phyloP scores from a whole-genome alignment of 768 basidiomycete genomes.

The Boletus rubropictus region DNA sequence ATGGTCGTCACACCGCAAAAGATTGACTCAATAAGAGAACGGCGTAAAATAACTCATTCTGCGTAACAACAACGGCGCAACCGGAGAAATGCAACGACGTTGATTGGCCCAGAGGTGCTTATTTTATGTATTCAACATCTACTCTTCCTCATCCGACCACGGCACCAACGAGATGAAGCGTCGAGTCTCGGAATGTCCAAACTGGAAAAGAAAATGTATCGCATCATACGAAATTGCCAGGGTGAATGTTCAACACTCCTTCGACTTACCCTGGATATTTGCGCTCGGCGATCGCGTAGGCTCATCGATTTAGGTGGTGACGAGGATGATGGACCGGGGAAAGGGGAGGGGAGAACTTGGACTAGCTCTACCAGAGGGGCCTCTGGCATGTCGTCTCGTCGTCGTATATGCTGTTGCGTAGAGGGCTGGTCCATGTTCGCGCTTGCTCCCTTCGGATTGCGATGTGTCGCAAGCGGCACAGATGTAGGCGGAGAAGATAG shows the following conservation, averaged over 20 bases:
- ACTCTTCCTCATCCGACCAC: slow-evolving; percentile 30
- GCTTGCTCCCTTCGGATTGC: background rate
- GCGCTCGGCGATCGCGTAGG: slow-evolving; percentile 28
- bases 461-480: background rate
- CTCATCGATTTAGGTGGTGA: slow-evolving; percentile 27
- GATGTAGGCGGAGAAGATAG: slow-evolving; percentile 11
- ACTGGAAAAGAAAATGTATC: slow-evolving; percentile 13
- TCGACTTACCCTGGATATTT: slow-evolving; percentile 24
- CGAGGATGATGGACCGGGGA: background rate
- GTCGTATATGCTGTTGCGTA: background rate
- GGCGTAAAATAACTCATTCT: background rate
- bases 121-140: slow-evolving; percentile 8
- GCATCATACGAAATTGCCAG: background rate
- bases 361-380: background rate
- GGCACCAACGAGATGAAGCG: slow-evolving; percentile 27
- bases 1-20: background rate
- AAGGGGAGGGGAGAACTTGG: background rate
- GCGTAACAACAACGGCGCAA: slow-evolving; percentile 6
- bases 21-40: background rate
- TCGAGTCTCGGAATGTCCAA: slow-evolving; percentile 23
- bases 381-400: background rate
- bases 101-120: slow-evolving; percentile 15
- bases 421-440: background rate
- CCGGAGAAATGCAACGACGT: slow-evolving; percentile 6
- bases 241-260: background rate